Conservation (phyloP, 495 filamentous ascomycete genomes). For the Usnea hakonensis region DNA sequence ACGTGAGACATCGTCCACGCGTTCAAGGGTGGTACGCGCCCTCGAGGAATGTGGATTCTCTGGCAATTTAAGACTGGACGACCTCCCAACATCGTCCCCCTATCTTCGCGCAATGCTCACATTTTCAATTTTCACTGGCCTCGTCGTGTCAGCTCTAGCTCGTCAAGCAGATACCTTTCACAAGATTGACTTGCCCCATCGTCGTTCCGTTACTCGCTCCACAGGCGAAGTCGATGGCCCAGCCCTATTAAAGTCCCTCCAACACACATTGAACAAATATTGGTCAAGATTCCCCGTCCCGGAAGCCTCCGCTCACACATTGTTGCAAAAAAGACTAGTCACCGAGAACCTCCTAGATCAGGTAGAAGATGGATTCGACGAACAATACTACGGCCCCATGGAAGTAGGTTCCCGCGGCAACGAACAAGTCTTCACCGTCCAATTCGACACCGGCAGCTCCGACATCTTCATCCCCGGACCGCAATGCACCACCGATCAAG, state of each 20-base stretch:
- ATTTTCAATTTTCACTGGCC: not conserved
- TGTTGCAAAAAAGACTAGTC: not conserved
- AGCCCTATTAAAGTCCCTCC: not conserved
- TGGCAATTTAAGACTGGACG: not conserved
- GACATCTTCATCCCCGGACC: not conserved
- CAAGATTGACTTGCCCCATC: slow-evolving; percentile 9
- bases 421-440: not conserved
- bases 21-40: not conserved
- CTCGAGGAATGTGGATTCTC: not conserved
- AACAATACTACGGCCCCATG: not conserved
- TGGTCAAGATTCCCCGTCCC: not conserved
- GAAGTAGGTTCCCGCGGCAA: not conserved
- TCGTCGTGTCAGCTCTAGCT: not conserved
- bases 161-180: not conserved
- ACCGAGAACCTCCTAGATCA: not conserved
- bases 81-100: not conserved
- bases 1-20: not conserved
- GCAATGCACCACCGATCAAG: not conserved
- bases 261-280: not conserved
- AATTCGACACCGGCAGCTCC: not conserved
- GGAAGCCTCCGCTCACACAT: not conserved
- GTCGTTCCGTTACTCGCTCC: not conserved
- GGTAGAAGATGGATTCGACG: not conserved
- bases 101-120: not conserved
- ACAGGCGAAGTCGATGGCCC: not conserved